Evolutionary conservation across 176 grass and related monocot genomes (phyloP).

Genomic region (Otatea glauca): DNA sequence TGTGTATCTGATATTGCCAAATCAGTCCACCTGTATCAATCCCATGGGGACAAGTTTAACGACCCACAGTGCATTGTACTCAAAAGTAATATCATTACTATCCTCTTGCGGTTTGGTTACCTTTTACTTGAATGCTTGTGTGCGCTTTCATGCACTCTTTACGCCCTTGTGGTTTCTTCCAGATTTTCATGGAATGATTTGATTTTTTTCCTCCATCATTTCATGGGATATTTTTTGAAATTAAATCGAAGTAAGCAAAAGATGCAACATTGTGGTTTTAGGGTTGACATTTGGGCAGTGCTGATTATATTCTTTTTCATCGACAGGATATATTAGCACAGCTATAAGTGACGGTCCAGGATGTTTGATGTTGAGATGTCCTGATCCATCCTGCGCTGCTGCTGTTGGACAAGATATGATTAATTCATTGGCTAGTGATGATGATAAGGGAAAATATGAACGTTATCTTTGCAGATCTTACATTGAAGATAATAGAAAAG

Average conservation of each 20-base stretch:
- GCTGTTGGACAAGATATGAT: conserved; percentile 95
- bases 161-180: not conserved
- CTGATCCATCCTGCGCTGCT: conserved; percentile 88
- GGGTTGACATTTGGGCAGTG: not conserved
- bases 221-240: not conserved
- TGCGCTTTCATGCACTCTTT: not conserved
- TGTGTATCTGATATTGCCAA: not conserved
- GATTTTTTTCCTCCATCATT: not conserved
- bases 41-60: too few relatives aligned
- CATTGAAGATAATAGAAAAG: conserved; percentile 99
- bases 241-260: not conserved
- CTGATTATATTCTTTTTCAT: conserved; percentile 37
- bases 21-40: not conserved
- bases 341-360: conserved; percentile 97
- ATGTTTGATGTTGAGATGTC: conserved; percentile 97
- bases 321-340: conserved; percentile 90
- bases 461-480: conserved; percentile 96
- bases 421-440: conserved; percentile 61
- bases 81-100: not conserved
- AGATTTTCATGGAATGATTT: conserved; percentile 23
- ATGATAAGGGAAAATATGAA: conserved; percentile 83
- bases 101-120: not conserved
- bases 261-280: not conserved
- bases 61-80: too few relatives aligned
- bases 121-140: conserved; percentile 12